phyloP scores from a whole-genome alignment of 23 red algal genomes.

The Gracilaria vermiculophylla region DNA sequence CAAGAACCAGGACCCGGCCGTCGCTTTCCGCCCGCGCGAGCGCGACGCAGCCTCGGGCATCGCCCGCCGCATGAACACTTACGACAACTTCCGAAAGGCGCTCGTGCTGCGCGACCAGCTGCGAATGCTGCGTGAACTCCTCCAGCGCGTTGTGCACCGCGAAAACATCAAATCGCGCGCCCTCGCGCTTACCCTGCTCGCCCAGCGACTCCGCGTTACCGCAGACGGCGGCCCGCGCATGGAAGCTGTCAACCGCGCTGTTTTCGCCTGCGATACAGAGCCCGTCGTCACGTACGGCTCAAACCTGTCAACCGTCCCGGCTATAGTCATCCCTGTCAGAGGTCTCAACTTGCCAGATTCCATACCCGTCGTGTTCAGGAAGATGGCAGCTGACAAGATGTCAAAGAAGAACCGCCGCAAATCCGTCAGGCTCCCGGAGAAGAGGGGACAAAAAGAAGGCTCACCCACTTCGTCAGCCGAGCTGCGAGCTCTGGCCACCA shows the following conservation, averaged over 20 bases:
- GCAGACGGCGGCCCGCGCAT: constrained; percentile 12
- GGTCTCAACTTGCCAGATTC: constrained; percentile 23
- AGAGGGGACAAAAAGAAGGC: constrained; percentile 21
- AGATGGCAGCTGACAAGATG: constrained; percentile 34
- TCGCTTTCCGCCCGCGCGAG: constrained; percentile 94
- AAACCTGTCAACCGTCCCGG: neutral
- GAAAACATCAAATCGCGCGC: constrained; percentile 73
- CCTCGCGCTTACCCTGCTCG: constrained; percentile 28
- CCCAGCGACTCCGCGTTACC: constrained; percentile 23
- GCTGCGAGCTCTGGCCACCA: neutral
- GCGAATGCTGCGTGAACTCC: constrained; percentile 46
- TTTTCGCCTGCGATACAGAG: constrained; percentile 41
- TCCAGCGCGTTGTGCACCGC: constrained; percentile 60
- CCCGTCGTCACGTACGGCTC: constrained; percentile 34
- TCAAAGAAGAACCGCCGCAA: constrained; percentile 43
- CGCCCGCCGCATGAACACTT: constrained; percentile 82
- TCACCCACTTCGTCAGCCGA: neutral
- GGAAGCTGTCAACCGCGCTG: constrained; percentile 31
- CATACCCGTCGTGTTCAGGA: constrained; percentile 17
- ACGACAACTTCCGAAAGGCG: constrained; percentile 83
- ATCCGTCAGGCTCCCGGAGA: neutral
- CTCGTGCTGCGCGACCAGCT: constrained; percentile 74
- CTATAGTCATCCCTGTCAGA: constrained; percentile 27
- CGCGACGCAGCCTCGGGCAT: constrained; percentile 48
- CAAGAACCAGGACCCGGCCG: constrained; percentile 73